These are phyloP conservation scores for Pythium guiyangense DNA, from an alignment of 352 stramenopile genomes.

Conservation along the genomic window DNA sequence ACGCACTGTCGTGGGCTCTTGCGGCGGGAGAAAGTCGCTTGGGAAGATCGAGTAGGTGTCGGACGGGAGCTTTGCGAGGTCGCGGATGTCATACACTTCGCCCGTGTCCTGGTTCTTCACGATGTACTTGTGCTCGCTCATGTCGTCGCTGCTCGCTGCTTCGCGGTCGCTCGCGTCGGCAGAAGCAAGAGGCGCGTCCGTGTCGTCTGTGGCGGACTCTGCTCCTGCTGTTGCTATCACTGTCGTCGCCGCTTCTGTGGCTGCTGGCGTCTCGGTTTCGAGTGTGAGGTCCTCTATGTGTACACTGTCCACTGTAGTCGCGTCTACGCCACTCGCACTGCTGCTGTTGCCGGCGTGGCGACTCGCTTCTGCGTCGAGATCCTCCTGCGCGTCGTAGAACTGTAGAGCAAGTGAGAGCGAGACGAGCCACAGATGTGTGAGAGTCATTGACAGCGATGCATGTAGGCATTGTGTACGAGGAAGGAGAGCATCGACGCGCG, in stretches of 20 bases:
- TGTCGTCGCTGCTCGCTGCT: background rate
- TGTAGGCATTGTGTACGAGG: too few species aligned
- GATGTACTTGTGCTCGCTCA: constrained; percentile 55
- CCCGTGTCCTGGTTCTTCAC: constrained; percentile 83
- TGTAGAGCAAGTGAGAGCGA: constrained; percentile 12
- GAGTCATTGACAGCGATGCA: too few species aligned
- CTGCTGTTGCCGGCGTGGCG: constrained; percentile 13
- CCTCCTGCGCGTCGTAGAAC: constrained; percentile 74
- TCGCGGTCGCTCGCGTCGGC: constrained; percentile 10
- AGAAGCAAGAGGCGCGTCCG: background rate
- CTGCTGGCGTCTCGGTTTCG: background rate
- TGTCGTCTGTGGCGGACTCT: background rate
- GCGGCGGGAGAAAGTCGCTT: constrained; percentile 46
- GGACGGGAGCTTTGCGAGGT: constrained; percentile 46
- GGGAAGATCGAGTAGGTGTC: constrained; percentile 79
- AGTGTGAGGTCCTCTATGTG: background rate
- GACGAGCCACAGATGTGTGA: background rate
- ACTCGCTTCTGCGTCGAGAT: constrained; percentile 30
- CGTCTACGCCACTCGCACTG: constrained; percentile 10
- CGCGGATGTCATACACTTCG: constrained; percentile 74
- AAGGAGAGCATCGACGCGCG: background rate
- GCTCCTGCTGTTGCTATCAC: too few species aligned
- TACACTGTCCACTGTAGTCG: background rate
- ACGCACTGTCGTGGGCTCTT: constrained; percentile 14
- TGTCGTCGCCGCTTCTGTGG: too few species aligned